Base-by-base conservation (phyloP, 2,329 filamentous ascomycete genomes). In the Fusarium protoensiforme region DNA sequence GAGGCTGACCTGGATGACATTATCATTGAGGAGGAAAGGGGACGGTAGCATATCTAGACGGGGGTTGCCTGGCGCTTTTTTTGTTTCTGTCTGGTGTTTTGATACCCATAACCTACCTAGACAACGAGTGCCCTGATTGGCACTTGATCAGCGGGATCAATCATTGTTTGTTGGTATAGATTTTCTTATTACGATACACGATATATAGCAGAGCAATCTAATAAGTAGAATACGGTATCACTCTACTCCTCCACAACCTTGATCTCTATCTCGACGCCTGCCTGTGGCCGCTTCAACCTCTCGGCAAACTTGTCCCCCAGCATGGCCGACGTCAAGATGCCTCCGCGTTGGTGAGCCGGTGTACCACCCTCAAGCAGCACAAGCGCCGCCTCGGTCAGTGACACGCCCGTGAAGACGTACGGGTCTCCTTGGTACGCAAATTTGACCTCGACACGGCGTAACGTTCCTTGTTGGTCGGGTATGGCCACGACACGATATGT, bases 81-180 rank as follows among this genome's bases (percentile, higher is more conserved):
- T 33, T 69, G 41, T 69, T 72, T 64, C 39, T 61, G 64, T 61
- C 39, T 61, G 64, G 61, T 57, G 68, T 73, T 68, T 68, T 71
- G 74, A 78, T 78, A 78, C 75, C 76, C 76, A 63, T 61, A 70
- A 53, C 48, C 1, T 20, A 53, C 48, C 27, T 53, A 69, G 70
- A 76, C 65, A 69, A 68, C 56, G 20, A 65, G 70, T 51, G 54
- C 57, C 51, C 5, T 24, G 60, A 67, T 59, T 69, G 29, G 46
- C 35, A 51, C 57, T 72, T 59, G 43, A 27, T 38, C 38, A 27
- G 33, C 46, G 38, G 39, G 39, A 46, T 56, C 63, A n/a, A 27
- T 67, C 61, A 38, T 51, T 41, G 29, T 39, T 31, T 53, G 18
- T 20, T 31, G 61, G 38, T 24, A 56, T 68, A 73, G 62, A 73